A percentile compares a stretch with the other conserved stretches of the same genome.
phyloP scores from a whole-genome alignment of 2,329 filamentous ascomycete genomes.

The Alternaria sp. region DNA sequence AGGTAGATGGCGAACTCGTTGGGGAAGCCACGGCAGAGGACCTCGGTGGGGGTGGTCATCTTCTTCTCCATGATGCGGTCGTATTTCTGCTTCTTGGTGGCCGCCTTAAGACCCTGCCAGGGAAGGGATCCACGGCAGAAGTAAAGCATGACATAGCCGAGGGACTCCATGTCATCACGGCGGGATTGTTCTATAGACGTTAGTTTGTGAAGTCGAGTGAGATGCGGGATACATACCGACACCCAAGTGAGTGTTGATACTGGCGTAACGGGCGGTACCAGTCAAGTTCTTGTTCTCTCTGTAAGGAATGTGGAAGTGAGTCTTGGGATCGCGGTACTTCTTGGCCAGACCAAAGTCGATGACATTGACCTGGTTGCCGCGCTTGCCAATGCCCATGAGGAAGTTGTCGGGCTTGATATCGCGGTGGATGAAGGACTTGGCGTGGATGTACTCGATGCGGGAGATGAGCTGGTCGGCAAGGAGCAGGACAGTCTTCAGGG shows the following conservation, averaged over 20 bases:
- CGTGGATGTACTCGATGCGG: slow-evolving; percentile 99
- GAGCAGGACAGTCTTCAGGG: slow-evolving; percentile 95
- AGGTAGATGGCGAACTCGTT: slow-evolving; percentile 99
- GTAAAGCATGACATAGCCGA: slow-evolving; percentile 99
- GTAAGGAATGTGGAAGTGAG: slow-evolving; percentile 99
- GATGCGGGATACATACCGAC: slow-evolving; percentile 69
- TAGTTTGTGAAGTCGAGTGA: slow-evolving; percentile 15
- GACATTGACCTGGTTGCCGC: slow-evolving; percentile 98
- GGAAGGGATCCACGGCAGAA: slow-evolving; percentile 99
- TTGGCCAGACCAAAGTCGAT: slow-evolving; percentile 99
- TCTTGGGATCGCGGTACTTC: slow-evolving; percentile 99
- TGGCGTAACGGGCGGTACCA: slow-evolving; percentile 96
- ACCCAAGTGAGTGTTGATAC: slow-evolving; percentile 98
- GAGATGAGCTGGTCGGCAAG: slow-evolving; percentile 98
- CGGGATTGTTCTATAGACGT: slow-evolving; percentile 83
- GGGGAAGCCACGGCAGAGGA: slow-evolving; percentile 97
- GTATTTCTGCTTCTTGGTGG: slow-evolving; percentile 99
- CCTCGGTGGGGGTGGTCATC: slow-evolving; percentile 99
- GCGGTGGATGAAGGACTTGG: slow-evolving; percentile 99
- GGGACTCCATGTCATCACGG: slow-evolving; percentile 98
- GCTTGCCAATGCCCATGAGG: slow-evolving; percentile 98
- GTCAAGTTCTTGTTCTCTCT: slow-evolving; percentile 99
- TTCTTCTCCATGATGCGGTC: slow-evolving; percentile 99
- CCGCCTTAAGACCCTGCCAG: slow-evolving; percentile 98
- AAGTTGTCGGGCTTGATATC: slow-evolving; percentile 99